phyloP scores from a whole-genome alignment of 176 grass and related monocot species.

The Tuctoria greenei region DNA sequence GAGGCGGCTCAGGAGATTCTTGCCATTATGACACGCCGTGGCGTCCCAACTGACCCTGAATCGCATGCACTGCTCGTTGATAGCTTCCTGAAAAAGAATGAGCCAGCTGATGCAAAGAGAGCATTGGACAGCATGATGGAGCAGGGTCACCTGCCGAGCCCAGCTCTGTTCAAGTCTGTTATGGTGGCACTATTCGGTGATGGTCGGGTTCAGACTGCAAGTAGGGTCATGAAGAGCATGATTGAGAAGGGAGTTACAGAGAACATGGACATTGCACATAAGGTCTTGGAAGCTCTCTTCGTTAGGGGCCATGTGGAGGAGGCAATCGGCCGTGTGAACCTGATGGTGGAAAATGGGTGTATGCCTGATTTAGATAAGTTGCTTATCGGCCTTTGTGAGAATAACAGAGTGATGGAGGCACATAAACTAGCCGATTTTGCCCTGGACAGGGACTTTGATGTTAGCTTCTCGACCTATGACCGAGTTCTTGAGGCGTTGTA shows the following conservation, averaged over 20 bases:
- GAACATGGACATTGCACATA: slow-evolving; percentile 75
- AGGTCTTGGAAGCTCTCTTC: slow-evolving; percentile 78
- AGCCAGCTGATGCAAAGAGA: slow-evolving; percentile 69
- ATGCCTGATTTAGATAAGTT: slow-evolving; percentile 72
- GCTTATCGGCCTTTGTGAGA: slow-evolving; percentile 61
- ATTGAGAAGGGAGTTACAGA: slow-evolving; percentile 83
- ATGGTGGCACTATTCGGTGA: slow-evolving; percentile 63
- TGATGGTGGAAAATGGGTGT: slow-evolving; percentile 71
- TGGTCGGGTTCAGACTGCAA: slow-evolving; percentile 76
- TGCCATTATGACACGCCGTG: slow-evolving; percentile 63
- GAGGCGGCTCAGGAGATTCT: slow-evolving; percentile 73
- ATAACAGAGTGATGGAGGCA: slow-evolving; percentile 70
- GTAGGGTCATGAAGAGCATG: slow-evolving; percentile 95
- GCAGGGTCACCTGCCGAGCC: slow-evolving; percentile 74
- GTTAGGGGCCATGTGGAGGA: slow-evolving; percentile 91
- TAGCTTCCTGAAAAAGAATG: slow-evolving; percentile 76
- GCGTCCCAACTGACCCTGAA: slow-evolving; percentile 63
- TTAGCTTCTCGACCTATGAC: slow-evolving; percentile 81
- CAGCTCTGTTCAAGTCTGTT: slow-evolving; percentile 73
- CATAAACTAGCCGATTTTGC: slow-evolving; percentile 79
- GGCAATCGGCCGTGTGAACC: slow-evolving; percentile 72
- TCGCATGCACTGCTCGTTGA: slow-evolving; percentile 61
- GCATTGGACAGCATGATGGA: slow-evolving; percentile 89
- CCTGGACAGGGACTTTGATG: slow-evolving; percentile 69
- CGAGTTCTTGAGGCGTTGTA: slow-evolving; percentile 73